A percentile compares a stretch with the other conserved stretches of the same genome.
Evolutionary conservation across 2,329 filamentous ascomycete species (phyloP).

Genomic region (Monosporascus sp.): DNA sequence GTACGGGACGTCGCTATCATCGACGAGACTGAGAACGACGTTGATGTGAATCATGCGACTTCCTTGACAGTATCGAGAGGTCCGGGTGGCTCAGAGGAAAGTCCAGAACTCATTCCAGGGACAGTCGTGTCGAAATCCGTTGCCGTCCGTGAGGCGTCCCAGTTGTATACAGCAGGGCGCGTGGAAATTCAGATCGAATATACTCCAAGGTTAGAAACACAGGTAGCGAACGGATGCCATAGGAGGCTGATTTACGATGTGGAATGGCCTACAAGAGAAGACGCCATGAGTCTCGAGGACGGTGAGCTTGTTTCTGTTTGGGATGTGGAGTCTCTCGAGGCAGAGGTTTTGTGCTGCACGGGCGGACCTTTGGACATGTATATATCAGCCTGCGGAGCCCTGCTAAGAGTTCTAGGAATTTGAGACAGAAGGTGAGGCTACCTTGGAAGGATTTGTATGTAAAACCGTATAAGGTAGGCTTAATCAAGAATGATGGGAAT

Average conservation of each 20-base stretch:
- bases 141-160: constrained; percentile 1
- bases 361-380: background rate
- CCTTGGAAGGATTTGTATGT: too few relatives aligned
- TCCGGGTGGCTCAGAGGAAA: background rate
- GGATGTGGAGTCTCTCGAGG: background rate
- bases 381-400: background rate
- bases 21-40: background rate
- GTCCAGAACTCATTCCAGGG: background rate
- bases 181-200: constrained; percentile 13
- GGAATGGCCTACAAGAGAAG: background rate
- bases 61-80: background rate
- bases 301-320: background rate
- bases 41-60: background rate
- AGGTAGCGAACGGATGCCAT: background rate
- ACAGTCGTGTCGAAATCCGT: background rate
- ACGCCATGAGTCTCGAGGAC: background rate
- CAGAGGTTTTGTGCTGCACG: background rate
- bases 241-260: background rate
- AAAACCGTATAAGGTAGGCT: too few relatives aligned
- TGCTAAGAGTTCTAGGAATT: background rate
- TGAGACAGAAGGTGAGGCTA: background rate
- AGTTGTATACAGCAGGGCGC: constrained; percentile 5
- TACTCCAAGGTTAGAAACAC: background rate
- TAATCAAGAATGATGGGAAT: too few relatives aligned
- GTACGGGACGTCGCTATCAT: too few relatives aligned